A percentile compares a stretch with the other conserved stretches of the same genome.
Evolutionary conservation across 2,329 filamentous ascomycete species (phyloP).

Genomic region (Xylaria sp.): DNA sequence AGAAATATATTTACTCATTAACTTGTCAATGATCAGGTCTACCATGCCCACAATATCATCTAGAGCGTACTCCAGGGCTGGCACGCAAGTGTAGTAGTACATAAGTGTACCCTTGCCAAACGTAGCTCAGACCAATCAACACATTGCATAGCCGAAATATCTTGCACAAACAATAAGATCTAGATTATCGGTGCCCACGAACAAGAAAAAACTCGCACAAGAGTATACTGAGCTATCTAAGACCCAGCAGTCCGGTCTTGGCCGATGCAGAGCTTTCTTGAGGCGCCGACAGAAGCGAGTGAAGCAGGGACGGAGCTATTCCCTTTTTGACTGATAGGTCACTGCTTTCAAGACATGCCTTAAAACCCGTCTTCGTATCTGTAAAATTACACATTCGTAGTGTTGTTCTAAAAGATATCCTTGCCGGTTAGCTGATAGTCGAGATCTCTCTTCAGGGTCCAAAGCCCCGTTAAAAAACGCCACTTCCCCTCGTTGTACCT

Average conservation of each 20-base stretch:
- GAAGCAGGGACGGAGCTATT: neutral
- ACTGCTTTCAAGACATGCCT: too few relatives aligned
- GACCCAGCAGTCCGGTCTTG: neutral
- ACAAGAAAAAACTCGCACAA: neutral
- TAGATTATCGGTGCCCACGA: neutral
- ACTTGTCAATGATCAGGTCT: neutral
- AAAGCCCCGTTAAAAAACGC: neutral
- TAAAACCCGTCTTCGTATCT: neutral
- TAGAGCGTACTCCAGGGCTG: neutral
- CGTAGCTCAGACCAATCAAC: neutral
- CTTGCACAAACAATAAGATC: neutral
- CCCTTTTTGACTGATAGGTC: neutral
- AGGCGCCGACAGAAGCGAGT: too few relatives aligned
- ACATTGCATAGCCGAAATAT: neutral
- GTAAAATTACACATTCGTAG: neutral
- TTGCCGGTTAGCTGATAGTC: neutral
- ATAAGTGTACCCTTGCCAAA: neutral
- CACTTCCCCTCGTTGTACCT: neutral
- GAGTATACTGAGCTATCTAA: neutral
- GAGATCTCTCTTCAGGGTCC: neutral
- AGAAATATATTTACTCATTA: neutral
- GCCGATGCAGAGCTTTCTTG: neutral
- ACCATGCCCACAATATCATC: neutral
- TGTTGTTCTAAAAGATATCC: neutral
- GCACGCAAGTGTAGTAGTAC: neutral